Base-by-base conservation (phyloP, 176 grass and related monocot species). In the Cenchrus americanus region DNA sequence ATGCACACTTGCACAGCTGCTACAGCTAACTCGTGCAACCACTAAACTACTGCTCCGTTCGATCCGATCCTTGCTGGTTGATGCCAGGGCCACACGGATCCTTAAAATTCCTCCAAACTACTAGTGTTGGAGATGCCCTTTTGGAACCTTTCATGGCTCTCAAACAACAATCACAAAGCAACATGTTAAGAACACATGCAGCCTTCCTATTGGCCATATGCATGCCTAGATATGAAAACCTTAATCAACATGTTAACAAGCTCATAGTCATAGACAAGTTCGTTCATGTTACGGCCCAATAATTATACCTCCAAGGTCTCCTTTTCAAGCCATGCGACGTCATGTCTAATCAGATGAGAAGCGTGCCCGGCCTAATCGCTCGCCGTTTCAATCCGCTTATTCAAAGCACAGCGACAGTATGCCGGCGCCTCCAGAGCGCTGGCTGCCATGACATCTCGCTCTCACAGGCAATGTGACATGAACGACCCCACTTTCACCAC, bases 341-440 rank as follows among this genome's bases (percentile, higher is more conserved):
- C 90, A 90, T 71, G 75, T 88, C 87, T 64, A 57, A 76, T 80
- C 81, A 21, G 61, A 89, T 62, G 41, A 7, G 71, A 85, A 78
- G 81, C 54, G 51, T 75, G 41, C 76, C 27, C 27, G 27, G 27
- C 27, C 79, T 77, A 78, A 76, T 80, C 43, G 32, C 62, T 75
- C 32, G 44, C 62, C 62, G 80, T 80, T 69, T 69, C 76, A 69
- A 82, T 69, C 75, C 46, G 37, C 86, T 88, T 75, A 88, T 83
- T 89, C 73, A 77, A 69, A 62, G 47, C 63, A 84, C 77, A 13
- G 74, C 82, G 88, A 90, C 90, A 88, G 48, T 82, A 86, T 78
- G 93, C 79, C 84, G 84, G 87, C 88, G 84, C 89, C 89, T 89
- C 86, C 89, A 67, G 86, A 86, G 69, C 40, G 52, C 41, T 26